These are phyloP conservation scores for Colletotrichum ledebouriae DNA, from an alignment of 2,329 filamentous ascomycete species.

Conservation along the genomic window DNA sequence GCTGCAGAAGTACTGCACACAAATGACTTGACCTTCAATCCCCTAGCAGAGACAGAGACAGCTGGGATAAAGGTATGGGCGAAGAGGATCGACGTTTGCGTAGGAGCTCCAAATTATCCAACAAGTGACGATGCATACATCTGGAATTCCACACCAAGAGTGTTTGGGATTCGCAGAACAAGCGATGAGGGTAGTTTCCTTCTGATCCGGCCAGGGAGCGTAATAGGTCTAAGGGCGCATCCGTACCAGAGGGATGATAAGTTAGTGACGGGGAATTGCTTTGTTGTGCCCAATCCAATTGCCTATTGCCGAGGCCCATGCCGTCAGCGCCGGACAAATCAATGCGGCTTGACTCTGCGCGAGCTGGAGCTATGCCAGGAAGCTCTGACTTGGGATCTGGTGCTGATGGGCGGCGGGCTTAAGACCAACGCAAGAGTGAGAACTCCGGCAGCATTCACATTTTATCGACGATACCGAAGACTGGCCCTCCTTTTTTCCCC, in stretches of 20 bases:
- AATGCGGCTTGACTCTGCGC: conserved; percentile 38
- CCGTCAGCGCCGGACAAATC: conserved; percentile 38
- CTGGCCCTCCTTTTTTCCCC: conserved; percentile 32
- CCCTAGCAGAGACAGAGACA: not conserved
- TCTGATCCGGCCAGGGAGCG: conserved; percentile 13
- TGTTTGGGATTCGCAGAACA: conserved; percentile 16
- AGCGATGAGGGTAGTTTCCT: conserved; percentile 9
- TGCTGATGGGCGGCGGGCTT: conserved; percentile 33
- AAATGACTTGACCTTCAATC: conserved; percentile 1
- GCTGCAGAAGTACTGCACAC: conserved; percentile 13
- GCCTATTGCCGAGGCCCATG: conserved; percentile 27
- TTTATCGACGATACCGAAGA: conserved; percentile 39
- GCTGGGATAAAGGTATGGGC: not conserved
- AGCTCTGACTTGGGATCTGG: conserved; percentile 30
- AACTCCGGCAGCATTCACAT: conserved; percentile 36
- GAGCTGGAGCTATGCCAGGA: conserved; percentile 35
- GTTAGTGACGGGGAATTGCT: conserved; percentile 21
- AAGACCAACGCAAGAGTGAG: conserved; percentile 35
- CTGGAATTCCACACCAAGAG: conserved; percentile 1
- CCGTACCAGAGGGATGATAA: conserved; percentile 17
- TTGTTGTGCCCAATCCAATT: conserved; percentile 24
- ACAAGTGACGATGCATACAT: conserved; percentile 14
- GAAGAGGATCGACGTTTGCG: conserved; percentile 31
- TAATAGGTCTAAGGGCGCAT: conserved; percentile 4
- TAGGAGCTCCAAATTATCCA: not conserved